Evolutionary conservation across 1,284 basidiomycete genomes (phyloP).

Genomic region (Earliella scabrosa): DNA sequence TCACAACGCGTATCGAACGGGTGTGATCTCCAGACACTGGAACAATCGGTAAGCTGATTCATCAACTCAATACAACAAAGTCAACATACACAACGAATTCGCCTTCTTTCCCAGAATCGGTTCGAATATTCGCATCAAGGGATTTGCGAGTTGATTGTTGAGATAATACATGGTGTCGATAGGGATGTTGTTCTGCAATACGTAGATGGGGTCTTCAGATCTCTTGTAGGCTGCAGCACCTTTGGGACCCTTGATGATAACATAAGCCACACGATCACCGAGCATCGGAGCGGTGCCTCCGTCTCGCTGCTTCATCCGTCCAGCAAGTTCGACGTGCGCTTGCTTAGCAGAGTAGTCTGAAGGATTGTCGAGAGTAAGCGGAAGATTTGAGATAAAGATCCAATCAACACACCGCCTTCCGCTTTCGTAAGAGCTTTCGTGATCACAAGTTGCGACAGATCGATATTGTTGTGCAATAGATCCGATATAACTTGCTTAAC

Average conservation of each 20-base stretch:
- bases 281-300: slow-evolving; percentile 91
- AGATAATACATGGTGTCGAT: slow-evolving; percentile 98
- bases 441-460: slow-evolving; percentile 98
- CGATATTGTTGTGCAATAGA: slow-evolving; percentile 92
- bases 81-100: slow-evolving; percentile 44
- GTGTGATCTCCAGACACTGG: slow-evolving; percentile 94
- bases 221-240: slow-evolving; percentile 98
- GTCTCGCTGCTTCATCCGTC: slow-evolving; percentile 93
- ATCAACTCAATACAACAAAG: too few species aligned
- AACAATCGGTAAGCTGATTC: slow-evolving; percentile 1
- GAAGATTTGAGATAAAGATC: not conserved
- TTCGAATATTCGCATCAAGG: slow-evolving; percentile 95
- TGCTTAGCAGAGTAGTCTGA: slow-evolving; percentile 89
- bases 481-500: slow-evolving; percentile 93
- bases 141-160: slow-evolving; percentile 95
- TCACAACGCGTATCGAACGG: slow-evolving; percentile 90
- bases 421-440: slow-evolving; percentile 93
- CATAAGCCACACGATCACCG: slow-evolving; percentile 96
- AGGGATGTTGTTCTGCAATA: slow-evolving; percentile 94
- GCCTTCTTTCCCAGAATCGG: slow-evolving; percentile 95
- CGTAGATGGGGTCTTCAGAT: slow-evolving; percentile 95
- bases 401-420: slow-evolving; percentile 53
- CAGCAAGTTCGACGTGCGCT: slow-evolving; percentile 93
- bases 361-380: slow-evolving; percentile 2
- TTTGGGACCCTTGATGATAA: slow-evolving; percentile 95